A percentile compares a stretch with the other conserved stretches of the same genome.
Conservation (phyloP, 2,329 filamentous ascomycete species). For the Hypoxylon sp. region DNA sequence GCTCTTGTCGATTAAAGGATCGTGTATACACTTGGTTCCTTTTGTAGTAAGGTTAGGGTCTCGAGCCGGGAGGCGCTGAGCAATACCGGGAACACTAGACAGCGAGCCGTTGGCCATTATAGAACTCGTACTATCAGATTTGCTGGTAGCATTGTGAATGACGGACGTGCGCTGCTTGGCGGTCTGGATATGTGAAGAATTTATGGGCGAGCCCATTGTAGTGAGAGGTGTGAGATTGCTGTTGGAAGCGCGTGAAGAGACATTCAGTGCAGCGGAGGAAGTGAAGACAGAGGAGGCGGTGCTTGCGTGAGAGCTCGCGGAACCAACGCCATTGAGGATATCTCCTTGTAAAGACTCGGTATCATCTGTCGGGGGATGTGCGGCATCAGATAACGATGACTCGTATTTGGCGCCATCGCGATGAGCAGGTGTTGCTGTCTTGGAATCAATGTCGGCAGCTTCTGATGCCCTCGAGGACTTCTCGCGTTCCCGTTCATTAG, state of each 20-base stretch:
- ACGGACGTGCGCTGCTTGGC: slow-evolving; percentile 70
- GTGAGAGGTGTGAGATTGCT: slow-evolving; percentile 67
- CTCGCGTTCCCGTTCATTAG: slow-evolving; percentile 74
- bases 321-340: slow-evolving; percentile 78
- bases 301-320: slow-evolving; percentile 79
- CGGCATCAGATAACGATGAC: slow-evolving; percentile 55
- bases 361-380: slow-evolving; percentile 65
- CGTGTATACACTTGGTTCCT: slow-evolving; percentile 73
- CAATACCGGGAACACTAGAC: slow-evolving; percentile 49
- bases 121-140: slow-evolving; percentile 55
- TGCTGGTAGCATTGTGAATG: slow-evolving; percentile 62
- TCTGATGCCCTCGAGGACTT: slow-evolving; percentile 60
- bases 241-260: slow-evolving; percentile 59
- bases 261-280: slow-evolving; percentile 59
- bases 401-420: slow-evolving; percentile 56
- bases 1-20: slow-evolving; percentile 63
- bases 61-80: slow-evolving; percentile 68
- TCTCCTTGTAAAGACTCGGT: slow-evolving; percentile 74
- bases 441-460: slow-evolving; percentile 50
- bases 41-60: slow-evolving; percentile 68
- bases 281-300: slow-evolving; percentile 81
- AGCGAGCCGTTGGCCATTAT: slow-evolving; percentile 52
- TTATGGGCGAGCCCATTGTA: slow-evolving; percentile 66
- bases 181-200: slow-evolving; percentile 61
- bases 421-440: slow-evolving; percentile 52